A percentile compares a stretch with the other conserved stretches of the same genome.
Conservation (phyloP, 495 filamentous ascomycete species). For the Paragyromitra xinjiangensis region DNA sequence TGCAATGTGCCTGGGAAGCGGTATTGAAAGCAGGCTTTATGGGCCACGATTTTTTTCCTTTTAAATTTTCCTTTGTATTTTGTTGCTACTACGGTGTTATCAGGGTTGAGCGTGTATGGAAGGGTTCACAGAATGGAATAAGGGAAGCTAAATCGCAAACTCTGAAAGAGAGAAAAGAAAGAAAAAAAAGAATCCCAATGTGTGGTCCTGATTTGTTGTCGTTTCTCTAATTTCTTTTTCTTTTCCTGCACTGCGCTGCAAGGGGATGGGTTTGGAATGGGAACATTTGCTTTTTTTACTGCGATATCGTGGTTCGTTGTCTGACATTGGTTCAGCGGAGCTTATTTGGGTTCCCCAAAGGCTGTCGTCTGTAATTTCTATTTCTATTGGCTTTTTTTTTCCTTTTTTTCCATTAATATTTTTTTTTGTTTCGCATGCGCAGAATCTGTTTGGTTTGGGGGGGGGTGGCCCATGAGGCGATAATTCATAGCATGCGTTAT, state of each 20-base stretch:
- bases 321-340: slow-evolving; percentile 25
- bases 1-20: slow-evolving; percentile 43
- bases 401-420: background rate
- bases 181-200: slow-evolving; percentile 15
- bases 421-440: background rate
- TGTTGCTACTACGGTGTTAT: slow-evolving; percentile 53
- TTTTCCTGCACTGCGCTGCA: slow-evolving; percentile 14
- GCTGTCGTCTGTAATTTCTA: slow-evolving; percentile 2
- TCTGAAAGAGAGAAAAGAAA: slow-evolving; percentile 15
- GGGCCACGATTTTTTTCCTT: slow-evolving; percentile 51
- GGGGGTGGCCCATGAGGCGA: background rate
- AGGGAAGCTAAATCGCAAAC: slow-evolving; percentile 50
- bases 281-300: slow-evolving; percentile 15
- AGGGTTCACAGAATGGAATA: slow-evolving; percentile 39
- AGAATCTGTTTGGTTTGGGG: background rate
- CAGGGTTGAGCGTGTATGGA: slow-evolving; percentile 45
- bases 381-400: slow-evolving; percentile 1
- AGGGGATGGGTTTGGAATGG: slow-evolving; percentile 32
- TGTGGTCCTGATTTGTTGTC: slow-evolving; percentile 21
- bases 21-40: slow-evolving; percentile 51
- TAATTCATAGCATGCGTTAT: slow-evolving; percentile 6
- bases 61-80: slow-evolving; percentile 1
- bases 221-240: slow-evolving; percentile 9
- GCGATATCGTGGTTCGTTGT: slow-evolving; percentile 14
- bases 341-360: background rate